A percentile compares a stretch with the other conserved stretches of the same genome.
Evolutionary conservation across 352 stramenopile genomes (phyloP).

Genomic region (Aphanomyces cochlioides): DNA sequence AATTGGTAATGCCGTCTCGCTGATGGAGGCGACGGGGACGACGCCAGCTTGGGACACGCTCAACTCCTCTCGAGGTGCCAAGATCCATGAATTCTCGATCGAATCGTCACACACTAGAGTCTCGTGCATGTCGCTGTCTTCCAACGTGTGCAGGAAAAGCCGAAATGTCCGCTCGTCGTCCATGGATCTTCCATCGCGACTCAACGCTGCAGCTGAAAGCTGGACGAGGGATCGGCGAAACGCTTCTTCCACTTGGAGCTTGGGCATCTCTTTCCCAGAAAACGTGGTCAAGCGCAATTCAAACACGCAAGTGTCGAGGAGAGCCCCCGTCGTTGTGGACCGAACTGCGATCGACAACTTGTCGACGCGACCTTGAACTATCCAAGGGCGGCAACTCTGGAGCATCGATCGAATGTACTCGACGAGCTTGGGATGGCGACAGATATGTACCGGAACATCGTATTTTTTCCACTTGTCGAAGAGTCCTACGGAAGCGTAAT

Average conservation of each 20-base stretch:
- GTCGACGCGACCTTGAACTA: conserved; percentile 54
- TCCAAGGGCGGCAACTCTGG: conserved; percentile 56
- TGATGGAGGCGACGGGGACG: conserved; percentile 18
- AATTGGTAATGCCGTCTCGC: conserved; percentile 3
- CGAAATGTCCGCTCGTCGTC: conserved; percentile 51
- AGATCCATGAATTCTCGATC: conserved; percentile 61
- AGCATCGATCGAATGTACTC: conserved; percentile 80
- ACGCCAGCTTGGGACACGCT: neutral
- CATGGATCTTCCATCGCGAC: conserved; percentile 5
- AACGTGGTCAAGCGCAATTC: conserved; percentile 36
- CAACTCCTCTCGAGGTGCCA: conserved; percentile 40
- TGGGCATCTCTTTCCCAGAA: conserved; percentile 35
- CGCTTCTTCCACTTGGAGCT: conserved; percentile 54
- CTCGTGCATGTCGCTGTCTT: conserved; percentile 40
- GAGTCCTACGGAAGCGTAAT: conserved; percentile 34
- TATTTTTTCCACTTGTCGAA: conserved; percentile 67
- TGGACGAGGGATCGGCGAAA: conserved; percentile 60
- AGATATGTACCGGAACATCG: conserved; percentile 76
- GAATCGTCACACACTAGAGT: conserved; percentile 43
- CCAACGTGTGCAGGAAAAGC: conserved; percentile 57
- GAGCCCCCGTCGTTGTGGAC: conserved; percentile 41
- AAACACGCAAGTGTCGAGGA: conserved; percentile 50
- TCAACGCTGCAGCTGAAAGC: conserved; percentile 42
- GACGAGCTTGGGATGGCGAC: conserved; percentile 57
- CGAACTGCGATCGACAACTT: conserved; percentile 62